These are phyloP conservation scores for Populus tomentosa DNA, from an alignment of 441 rosid species.

Conservation along the genomic window DNA sequence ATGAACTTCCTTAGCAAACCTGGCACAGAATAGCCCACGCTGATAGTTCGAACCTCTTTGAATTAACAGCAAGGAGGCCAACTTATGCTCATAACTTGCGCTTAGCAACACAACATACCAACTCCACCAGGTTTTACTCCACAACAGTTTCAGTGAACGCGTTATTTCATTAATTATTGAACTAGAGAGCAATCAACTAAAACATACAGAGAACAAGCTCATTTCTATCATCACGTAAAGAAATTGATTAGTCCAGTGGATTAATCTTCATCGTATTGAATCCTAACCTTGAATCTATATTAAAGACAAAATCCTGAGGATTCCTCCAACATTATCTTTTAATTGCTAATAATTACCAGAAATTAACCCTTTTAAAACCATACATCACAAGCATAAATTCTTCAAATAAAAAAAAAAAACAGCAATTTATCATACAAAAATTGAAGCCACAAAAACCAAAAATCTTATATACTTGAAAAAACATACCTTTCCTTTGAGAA, in stretches of 20 bases:
- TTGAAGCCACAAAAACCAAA: neutral
- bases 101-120: neutral
- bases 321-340: neutral
- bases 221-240: neutral
- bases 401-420: neutral
- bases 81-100: neutral
- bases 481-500: conserved; percentile 83
- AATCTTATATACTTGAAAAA: neutral
- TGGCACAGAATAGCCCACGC: neutral
- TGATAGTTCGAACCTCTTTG: neutral
- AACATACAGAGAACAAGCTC: neutral
- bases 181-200: no score
- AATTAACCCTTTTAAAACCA: neutral
- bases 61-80: neutral
- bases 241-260: neutral
- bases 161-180: neutral
- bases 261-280: neutral
- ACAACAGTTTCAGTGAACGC: neutral
- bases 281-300: neutral
- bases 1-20: neutral
- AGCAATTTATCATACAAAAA: neutral
- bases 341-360: no score
- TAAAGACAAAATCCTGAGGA: no score
- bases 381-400: neutral
- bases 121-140: neutral